Conservation (phyloP, 108 stramenopile genomes). For the Nitzschia sp. region DNA sequence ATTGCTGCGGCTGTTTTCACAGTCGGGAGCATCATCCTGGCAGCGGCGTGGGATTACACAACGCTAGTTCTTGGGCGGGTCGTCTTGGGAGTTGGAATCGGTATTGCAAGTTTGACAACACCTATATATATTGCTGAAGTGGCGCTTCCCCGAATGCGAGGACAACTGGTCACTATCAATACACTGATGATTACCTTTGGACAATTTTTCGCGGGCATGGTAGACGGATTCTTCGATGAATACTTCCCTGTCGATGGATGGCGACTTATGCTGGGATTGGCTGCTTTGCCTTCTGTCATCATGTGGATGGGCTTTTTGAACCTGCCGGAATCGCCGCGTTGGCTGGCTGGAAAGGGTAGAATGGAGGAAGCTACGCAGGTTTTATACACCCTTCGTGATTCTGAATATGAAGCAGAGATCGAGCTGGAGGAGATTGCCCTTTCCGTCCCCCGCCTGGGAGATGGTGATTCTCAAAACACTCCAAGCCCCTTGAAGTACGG, state of each 20-base stretch:
- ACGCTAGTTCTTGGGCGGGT: slow-evolving; percentile 61
- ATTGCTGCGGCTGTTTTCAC: slow-evolving; percentile 49
- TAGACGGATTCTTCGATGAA: slow-evolving; percentile 61
- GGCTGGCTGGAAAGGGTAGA: slow-evolving; percentile 66
- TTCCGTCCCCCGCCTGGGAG: not conserved
- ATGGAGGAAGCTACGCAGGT: slow-evolving; percentile 57
- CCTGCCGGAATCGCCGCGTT: slow-evolving; percentile 86
- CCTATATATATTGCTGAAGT: slow-evolving; percentile 89
- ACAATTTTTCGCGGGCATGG: slow-evolving; percentile 82
- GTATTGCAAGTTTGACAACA: slow-evolving; percentile 68
- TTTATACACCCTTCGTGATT: slow-evolving; percentile 39
- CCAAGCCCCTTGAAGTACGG: slow-evolving; percentile 8
- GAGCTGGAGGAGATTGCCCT: slow-evolving; percentile 49
- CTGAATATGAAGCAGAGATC: slow-evolving; percentile 32
- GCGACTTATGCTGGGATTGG: slow-evolving; percentile 85
- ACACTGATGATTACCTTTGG: slow-evolving; percentile 73
- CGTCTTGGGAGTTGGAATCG: slow-evolving; percentile 78
- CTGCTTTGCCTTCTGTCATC: slow-evolving; percentile 50
- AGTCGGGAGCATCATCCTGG: slow-evolving; percentile 43
- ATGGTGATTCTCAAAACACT: not conserved
- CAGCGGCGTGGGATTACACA: slow-evolving; percentile 31
- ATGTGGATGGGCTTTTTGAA: slow-evolving; percentile 60
- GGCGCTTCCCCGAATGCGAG: slow-evolving; percentile 59
- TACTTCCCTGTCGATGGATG: slow-evolving; percentile 56
- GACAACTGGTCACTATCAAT: slow-evolving; percentile 78